These are phyloP conservation scores for Eimeria maxima DNA, from an alignment of 169 alveolate genomes.

Conservation along the genomic window DNA sequence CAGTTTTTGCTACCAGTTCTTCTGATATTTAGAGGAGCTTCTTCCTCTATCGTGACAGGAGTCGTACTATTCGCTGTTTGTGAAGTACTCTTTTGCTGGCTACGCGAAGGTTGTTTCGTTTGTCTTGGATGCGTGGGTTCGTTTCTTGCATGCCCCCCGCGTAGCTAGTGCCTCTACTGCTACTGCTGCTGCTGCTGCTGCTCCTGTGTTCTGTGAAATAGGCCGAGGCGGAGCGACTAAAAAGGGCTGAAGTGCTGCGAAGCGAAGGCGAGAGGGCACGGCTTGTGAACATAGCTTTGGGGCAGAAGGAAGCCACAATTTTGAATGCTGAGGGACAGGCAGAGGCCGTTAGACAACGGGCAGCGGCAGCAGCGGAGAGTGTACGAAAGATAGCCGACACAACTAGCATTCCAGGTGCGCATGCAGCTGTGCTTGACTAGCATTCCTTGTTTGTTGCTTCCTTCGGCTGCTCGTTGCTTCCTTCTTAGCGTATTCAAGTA, in stretches of 20 bases:
- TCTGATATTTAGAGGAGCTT: not conserved
- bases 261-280: slow-evolving; percentile 96
- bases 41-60: not conserved
- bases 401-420: slow-evolving; percentile 68
- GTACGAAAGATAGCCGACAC: slow-evolving; percentile 77
- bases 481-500: not conserved
- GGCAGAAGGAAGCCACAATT: slow-evolving; percentile 92
- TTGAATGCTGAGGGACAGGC: slow-evolving; percentile 90
- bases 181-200: slow-evolving; percentile 35
- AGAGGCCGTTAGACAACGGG: slow-evolving; percentile 70
- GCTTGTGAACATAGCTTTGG: slow-evolving; percentile 96
- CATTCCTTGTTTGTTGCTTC: not conserved
- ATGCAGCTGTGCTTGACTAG: not conserved
- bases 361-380: slow-evolving; percentile 81
- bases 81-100: not conserved
- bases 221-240: slow-evolving; percentile 97
- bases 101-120: not conserved
- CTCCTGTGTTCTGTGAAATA: slow-evolving; percentile 61
- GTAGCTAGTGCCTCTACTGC: slow-evolving; percentile 2
- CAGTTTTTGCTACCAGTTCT: not conserved
- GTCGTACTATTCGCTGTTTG: not conserved
- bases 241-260: slow-evolving; percentile 94
- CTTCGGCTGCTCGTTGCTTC: not conserved
- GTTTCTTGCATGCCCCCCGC: not conserved
- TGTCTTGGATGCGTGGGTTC: not conserved